Evolutionary conservation across 768 basidiomycete species (phyloP).

Genomic region (Phylloporus sp.): DNA sequence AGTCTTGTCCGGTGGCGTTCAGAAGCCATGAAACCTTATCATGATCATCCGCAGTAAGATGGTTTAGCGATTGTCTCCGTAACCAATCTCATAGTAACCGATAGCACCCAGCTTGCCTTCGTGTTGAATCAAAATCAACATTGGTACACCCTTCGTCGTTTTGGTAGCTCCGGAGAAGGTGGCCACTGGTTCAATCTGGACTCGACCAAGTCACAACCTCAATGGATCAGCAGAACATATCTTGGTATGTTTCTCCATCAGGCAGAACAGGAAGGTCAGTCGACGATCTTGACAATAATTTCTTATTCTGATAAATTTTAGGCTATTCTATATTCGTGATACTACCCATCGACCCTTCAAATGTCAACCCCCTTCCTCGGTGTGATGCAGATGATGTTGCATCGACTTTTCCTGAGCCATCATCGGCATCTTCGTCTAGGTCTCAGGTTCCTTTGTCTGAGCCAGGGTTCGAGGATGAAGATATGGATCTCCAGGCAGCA

Average conservation of each 20-base stretch:
- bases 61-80: not conserved
- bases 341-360: slow-evolving; percentile 52
- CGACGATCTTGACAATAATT: not conserved
- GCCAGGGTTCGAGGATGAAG: slow-evolving; percentile 67
- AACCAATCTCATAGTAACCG: slow-evolving; percentile 6
- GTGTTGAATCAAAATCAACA: slow-evolving; percentile 83
- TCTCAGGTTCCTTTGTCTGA: slow-evolving; percentile 10
- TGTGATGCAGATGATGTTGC: slow-evolving; percentile 71
- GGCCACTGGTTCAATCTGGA: slow-evolving; percentile 90
- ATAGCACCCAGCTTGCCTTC: slow-evolving; percentile 77
- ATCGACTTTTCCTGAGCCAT: slow-evolving; percentile 53
- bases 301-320: slow-evolving; percentile 28
- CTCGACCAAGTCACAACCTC: slow-evolving; percentile 62
- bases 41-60: slow-evolving; percentile 72
- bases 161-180: slow-evolving; percentile 49
- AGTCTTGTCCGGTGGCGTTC: slow-evolving; percentile 80
- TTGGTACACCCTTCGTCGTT: slow-evolving; percentile 85
- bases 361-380: slow-evolving; percentile 49
- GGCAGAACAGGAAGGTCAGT: slow-evolving; percentile 75
- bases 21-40: slow-evolving; percentile 73
- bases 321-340: slow-evolving; percentile 83
- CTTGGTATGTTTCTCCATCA: slow-evolving; percentile 83
- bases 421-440: slow-evolving; percentile 26
- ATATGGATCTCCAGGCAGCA: slow-evolving; percentile 82
- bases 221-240: slow-evolving; percentile 82